Conservation (phyloP, 768 basidiomycete species). For the Suillus decipiens region DNA sequence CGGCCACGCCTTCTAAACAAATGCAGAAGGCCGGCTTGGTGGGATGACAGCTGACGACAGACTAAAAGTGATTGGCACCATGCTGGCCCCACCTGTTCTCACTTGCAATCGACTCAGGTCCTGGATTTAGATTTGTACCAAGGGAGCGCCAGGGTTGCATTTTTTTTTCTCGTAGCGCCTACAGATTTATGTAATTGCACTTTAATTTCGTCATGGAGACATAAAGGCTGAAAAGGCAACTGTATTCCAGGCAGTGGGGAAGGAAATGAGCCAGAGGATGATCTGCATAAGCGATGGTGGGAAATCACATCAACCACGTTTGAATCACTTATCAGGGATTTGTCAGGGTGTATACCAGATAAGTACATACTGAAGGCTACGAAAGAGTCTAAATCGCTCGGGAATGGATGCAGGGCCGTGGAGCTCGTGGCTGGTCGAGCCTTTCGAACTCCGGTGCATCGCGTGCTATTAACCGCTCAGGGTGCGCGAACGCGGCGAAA, state of each 20-base stretch:
- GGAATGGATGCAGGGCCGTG: background rate
- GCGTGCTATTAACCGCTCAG: background rate
- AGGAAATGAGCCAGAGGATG: background rate
- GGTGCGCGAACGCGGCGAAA: background rate
- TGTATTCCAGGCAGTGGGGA: constrained; percentile 1
- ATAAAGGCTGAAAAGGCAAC: background rate
- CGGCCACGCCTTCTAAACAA: background rate
- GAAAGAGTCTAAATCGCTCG: constrained; percentile 4
- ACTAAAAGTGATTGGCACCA: background rate
- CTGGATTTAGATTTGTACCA: background rate
- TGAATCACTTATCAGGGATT: background rate
- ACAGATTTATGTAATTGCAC: background rate
- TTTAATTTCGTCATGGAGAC: constrained; percentile 7
- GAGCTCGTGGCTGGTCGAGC: background rate
- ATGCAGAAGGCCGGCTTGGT: background rate
- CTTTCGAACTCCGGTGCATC: background rate
- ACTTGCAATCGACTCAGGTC: background rate
- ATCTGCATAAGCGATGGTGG: background rate
- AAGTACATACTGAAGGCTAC: background rate
- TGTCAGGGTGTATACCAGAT: background rate
- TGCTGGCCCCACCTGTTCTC: background rate
- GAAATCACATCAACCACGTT: background rate
- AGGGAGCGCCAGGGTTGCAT: background rate
- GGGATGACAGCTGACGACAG: background rate
- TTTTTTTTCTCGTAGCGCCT: background rate